phyloP scores from a whole-genome alignment of 2,329 filamentous ascomycete genomes.

The Ophiostoma perfectum region DNA sequence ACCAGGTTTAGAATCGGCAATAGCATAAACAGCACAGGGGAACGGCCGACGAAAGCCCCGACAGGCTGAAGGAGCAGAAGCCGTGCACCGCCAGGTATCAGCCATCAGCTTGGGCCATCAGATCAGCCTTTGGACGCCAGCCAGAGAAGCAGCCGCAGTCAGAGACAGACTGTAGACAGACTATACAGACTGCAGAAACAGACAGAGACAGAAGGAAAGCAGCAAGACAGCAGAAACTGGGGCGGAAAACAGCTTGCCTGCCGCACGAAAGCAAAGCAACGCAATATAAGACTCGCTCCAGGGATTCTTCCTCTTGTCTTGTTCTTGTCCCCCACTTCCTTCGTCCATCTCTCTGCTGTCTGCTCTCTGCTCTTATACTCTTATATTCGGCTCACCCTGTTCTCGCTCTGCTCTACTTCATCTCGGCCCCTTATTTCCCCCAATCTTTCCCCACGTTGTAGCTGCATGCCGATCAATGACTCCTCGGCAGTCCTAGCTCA shows the following conservation, averaged over 20 bases:
- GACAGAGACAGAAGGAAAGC: neutral
- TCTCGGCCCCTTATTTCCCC: neutral
- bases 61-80: slow-evolving; percentile 7
- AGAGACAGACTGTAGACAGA: neutral
- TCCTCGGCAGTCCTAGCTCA: slow-evolving; percentile 1
- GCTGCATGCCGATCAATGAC: slow-evolving; percentile 12
- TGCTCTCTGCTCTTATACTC: neutral
- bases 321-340: too few species aligned
- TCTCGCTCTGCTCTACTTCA: neutral
- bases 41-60: neutral
- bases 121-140: too few species aligned
- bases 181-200: neutral
- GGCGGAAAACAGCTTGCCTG: neutral
- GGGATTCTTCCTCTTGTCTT: slow-evolving; percentile 2
- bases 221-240: neutral
- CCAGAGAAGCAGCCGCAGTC: too few species aligned
- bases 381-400: neutral
- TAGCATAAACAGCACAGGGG: neutral
- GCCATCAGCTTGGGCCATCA: too few species aligned
- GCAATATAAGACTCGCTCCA: slow-evolving; percentile 5
- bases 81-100: too few species aligned
- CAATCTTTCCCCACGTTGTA: neutral
- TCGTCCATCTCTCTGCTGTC: neutral
- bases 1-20: slow-evolving; percentile 6
- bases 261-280: neutral